Evolutionary conservation across 139 green algal species (phyloP).

Genomic region (Spirogloea muscicola): DNA sequence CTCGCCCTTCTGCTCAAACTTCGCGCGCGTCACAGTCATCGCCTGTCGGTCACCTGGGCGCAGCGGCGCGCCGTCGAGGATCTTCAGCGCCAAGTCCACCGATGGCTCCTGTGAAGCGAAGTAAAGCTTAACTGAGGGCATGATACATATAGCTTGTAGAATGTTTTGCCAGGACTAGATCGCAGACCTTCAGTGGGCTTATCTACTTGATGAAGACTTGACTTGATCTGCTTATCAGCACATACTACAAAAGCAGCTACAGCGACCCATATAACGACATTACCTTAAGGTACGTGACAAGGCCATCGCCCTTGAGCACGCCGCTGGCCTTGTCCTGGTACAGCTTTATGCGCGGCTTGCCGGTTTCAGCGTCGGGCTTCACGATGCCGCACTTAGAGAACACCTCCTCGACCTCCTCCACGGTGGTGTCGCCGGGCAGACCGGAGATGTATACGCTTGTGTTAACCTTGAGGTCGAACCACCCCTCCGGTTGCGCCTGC

Average conservation of each 20-base stretch:
- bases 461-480: conserved; percentile 86
- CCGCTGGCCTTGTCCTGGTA: conserved; percentile 62
- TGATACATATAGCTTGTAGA: too few species aligned
- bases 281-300: conserved; percentile 84
- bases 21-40: conserved; percentile 49
- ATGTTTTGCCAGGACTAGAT: too few species aligned
- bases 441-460: conserved; percentile 93
- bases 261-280: too few species aligned
- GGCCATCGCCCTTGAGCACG: conserved; percentile 78
- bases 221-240: not conserved
- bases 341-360: conserved; percentile 67
- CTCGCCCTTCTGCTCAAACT: conserved; percentile 48
- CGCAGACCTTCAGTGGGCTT: too few species aligned
- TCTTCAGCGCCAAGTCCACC: conserved; percentile 71
- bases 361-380: conserved; percentile 54
- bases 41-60: conserved; percentile 55
- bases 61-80: conserved; percentile 70
- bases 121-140: too few species aligned
- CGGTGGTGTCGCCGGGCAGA: conserved; percentile 76
- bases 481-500: conserved; percentile 46
- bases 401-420: conserved; percentile 62
- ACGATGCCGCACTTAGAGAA: conserved; percentile 78
- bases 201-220: too few species aligned
- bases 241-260: not conserved
- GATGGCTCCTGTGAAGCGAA: conserved; percentile 59